Evolutionary conservation across 129 eudicot genomes (phyloP), one percentile per base, ranked within the genome.

Genomic region (Centella asiatica): DNA sequence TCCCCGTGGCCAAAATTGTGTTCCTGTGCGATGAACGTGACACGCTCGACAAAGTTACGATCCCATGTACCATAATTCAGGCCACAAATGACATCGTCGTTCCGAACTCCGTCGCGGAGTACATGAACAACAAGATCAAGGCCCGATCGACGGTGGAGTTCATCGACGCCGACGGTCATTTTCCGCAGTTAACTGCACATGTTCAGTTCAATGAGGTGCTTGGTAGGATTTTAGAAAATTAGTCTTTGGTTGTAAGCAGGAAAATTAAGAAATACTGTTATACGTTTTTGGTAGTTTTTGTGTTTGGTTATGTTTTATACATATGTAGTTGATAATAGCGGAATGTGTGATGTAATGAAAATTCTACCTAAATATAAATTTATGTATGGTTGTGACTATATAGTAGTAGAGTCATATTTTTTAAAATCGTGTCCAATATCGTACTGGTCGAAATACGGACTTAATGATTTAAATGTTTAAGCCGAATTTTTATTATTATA

Each of bases 151-250:
- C 64, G 22, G 72, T 87, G 29, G 82, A 80, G 76, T 80, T 77
- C 6, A 70, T 92, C 19, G 84, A 92, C 44, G 77, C 80, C 4
- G 60, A 60, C n/a, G 98, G 98, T n/a, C 98, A 92, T 65, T 92
- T 92, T 47, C 98, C 98, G 17, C 95, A 87, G 9, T 78, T 92
- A 47, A 87, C 95, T 2, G 85, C 81, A 10, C 90, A 78, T 52
- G 23, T 44, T 40, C 73, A 84, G 77, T 75, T 92, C 70, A 80
- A 87, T 7, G 68, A 84, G 28, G 78, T 87, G 50, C 46, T 92
- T 57, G 82, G 72, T 51, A 71, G 76, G 57, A 81, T 69, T 53
- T 68, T 85, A 60, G 76, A 27, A 26, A 51, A n/a, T 47, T 69
- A 68, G 24, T 59, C 42, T 37, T 37, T 37, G 42, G 3, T 37